phyloP scores from a whole-genome alignment of 169 alveolate species.

The Cryptosporidium viatorum region DNA sequence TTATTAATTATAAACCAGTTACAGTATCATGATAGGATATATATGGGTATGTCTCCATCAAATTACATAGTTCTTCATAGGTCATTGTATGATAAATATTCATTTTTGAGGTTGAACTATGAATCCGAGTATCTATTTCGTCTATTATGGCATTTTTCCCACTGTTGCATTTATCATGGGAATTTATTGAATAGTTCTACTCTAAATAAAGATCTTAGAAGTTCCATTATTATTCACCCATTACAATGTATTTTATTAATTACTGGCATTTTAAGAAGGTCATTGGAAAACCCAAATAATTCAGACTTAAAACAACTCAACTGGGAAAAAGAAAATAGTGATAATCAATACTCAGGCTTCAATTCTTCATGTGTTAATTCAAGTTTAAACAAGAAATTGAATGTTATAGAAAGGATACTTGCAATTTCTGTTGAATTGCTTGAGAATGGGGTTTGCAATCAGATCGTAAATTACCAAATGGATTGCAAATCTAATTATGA shows the following conservation, averaged over 20 bases:
- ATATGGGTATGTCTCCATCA: constrained; percentile 75
- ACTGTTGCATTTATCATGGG: constrained; percentile 66
- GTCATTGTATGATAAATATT: constrained; percentile 45
- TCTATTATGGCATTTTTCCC: constrained; percentile 67
- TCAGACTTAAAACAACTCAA: constrained; percentile 41
- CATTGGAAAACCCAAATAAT: constrained; percentile 42
- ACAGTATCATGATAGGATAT: constrained; percentile 50
- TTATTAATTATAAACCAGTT: constrained; percentile 41
- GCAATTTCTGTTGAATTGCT: constrained; percentile 42
- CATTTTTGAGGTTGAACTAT: constrained; percentile 65
- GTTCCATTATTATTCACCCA: constrained; percentile 24
- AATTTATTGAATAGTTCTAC: constrained; percentile 9
- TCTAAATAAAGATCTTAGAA: background rate
- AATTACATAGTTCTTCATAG: constrained; percentile 47
- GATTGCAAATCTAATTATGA: background rate
- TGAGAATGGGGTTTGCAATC: constrained; percentile 65
- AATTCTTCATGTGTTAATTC: constrained; percentile 50
- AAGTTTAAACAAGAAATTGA: constrained; percentile 10
- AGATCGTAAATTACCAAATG: constrained; percentile 18
- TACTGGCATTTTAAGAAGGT: constrained; percentile 30
- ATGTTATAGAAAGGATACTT: constrained; percentile 60
- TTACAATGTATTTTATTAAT: constrained; percentile 42
- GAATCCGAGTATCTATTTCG: constrained; percentile 61
- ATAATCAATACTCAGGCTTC: constrained; percentile 49
- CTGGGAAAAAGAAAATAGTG: constrained; percentile 6